A percentile compares a stretch with the other conserved stretches of the same genome.
Evolutionary conservation across 306 rosid species (phyloP).

Genomic region (Leucaena leucocephala): DNA sequence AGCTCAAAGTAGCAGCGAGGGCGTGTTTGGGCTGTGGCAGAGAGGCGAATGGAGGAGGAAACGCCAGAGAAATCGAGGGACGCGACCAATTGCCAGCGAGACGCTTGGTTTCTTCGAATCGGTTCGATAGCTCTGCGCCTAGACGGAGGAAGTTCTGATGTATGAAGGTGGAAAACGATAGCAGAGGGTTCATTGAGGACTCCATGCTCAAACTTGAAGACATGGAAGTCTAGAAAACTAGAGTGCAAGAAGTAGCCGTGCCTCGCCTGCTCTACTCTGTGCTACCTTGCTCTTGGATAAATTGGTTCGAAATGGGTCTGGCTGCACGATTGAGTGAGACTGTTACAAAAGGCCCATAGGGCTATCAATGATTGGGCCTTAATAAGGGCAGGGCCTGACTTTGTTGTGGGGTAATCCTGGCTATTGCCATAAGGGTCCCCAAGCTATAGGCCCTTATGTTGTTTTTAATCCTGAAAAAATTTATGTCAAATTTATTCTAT

Average conservation of each 20-base stretch:
- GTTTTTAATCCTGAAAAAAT: no score
- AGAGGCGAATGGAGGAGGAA: slow-evolving; percentile 42
- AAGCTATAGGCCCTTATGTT: no score
- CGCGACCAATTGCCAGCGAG: slow-evolving; percentile 48
- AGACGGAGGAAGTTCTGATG: slow-evolving; percentile 72
- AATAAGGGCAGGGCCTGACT: no score
- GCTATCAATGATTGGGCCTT: not conserved
- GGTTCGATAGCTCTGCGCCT: slow-evolving; percentile 59
- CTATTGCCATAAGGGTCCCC: no score
- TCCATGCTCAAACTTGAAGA: slow-evolving; percentile 41
- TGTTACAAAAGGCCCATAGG: not conserved
- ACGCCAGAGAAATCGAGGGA: slow-evolving; percentile 31
- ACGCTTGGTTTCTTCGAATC: slow-evolving; percentile 62
- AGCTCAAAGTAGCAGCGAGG: slow-evolving; percentile 63
- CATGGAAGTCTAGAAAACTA: not conserved
- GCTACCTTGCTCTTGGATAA: not conserved
- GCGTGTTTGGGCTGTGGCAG: slow-evolving; percentile 60
- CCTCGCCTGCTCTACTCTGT: not conserved
- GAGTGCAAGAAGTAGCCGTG: not conserved
- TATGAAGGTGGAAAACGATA: slow-evolving; percentile 67
- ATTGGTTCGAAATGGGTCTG: not conserved
- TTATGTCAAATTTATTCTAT: no score
- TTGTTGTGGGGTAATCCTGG: no score
- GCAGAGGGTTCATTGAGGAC: slow-evolving; percentile 64
- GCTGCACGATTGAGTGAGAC: not conserved